Conservation (phyloP, 306 rosid genomes). For the apple (Malus domestica) region DNA sequence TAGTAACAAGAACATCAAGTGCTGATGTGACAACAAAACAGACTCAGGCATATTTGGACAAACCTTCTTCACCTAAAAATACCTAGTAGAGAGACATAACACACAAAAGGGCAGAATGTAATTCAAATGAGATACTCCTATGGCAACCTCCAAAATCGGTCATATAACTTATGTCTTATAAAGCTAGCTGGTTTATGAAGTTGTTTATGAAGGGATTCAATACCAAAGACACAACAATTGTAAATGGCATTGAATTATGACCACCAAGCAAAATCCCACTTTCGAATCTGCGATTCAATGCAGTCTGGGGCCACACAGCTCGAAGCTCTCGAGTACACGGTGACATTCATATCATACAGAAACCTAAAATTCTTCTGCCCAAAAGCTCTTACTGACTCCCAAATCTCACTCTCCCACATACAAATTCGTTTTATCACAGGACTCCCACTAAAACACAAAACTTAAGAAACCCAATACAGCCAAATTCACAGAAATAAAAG, state of each 20-base stretch:
- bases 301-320: not conserved
- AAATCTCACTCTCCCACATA: not conserved
- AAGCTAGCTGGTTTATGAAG: not conserved
- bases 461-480: not conserved
- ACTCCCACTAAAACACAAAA: not conserved
- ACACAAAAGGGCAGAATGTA: not conserved
- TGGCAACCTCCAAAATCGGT: not conserved
- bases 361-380: not conserved
- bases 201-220: not conserved
- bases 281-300: not conserved
- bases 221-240: not conserved
- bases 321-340: not conserved
- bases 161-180: not conserved
- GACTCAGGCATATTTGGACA: not conserved
- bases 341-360: not conserved
- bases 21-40: not conserved
- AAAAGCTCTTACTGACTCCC: not conserved
- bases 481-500: not conserved
- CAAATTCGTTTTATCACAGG: too few species aligned
- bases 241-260: not conserved
- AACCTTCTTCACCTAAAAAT: not conserved
- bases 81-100: not conserved
- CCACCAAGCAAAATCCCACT: not conserved
- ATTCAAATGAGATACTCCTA: not conserved
- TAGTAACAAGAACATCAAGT: not conserved